Percentiles rank a stretch among this genome's conserved stretches.
Conservation (phyloP, 2,329 filamentous ascomycete species). For the Penicillium vulpinum region DNA sequence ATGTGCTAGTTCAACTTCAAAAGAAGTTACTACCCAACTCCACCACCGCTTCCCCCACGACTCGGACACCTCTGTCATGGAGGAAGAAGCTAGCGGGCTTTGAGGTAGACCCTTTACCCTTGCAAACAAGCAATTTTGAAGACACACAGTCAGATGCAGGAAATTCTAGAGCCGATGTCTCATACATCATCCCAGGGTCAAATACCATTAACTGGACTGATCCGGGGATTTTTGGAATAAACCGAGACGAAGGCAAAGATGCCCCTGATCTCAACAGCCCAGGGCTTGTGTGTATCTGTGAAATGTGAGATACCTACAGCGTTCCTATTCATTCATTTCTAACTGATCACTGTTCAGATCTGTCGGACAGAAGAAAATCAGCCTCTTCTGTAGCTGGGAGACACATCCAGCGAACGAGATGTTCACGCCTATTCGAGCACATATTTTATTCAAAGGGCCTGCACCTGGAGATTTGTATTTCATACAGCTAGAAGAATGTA, state of each 20-base stretch:
- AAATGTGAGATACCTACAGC: neutral
- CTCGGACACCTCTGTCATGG: neutral
- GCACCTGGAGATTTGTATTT: neutral
- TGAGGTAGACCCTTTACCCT: neutral
- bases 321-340: neutral
- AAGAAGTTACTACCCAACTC: neutral
- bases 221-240: neutral
- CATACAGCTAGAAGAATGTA: neutral
- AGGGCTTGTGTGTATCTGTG: neutral
- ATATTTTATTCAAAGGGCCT: neutral
- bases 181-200: neutral
- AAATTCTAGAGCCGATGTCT: neutral
- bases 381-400: neutral
- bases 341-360: neutral
- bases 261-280: neutral
- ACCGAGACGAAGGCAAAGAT: neutral
- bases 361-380: neutral
- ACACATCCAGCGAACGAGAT: neutral
- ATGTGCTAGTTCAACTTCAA: neutral
- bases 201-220: neutral
- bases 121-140: neutral
- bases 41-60: neutral
- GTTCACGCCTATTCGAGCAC: neutral
- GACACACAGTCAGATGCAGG: neutral
- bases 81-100: neutral